A percentile compares a stretch with the other conserved stretches of the same genome.
phyloP scores from a whole-genome alignment of 2,329 filamentous ascomycete species.

The Alternaria hordeiaustralica region DNA sequence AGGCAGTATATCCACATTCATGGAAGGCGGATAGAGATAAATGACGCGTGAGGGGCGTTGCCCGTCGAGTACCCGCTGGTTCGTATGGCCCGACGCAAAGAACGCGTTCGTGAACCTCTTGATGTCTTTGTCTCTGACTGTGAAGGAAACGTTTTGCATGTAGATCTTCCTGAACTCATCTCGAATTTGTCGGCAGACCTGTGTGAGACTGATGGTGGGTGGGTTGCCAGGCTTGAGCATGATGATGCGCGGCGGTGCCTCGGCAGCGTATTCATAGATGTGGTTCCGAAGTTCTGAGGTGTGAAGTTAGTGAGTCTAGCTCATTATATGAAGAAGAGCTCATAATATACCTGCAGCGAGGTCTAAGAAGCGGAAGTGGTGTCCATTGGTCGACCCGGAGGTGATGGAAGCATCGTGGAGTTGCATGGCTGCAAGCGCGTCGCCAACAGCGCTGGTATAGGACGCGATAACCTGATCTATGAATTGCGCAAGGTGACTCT shows the following conservation, averaged over 20 bases:
- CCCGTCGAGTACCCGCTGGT: neutral
- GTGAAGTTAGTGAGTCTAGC: neutral
- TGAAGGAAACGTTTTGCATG: neutral
- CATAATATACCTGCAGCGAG: neutral
- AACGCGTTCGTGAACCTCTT: neutral
- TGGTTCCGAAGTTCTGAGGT: neutral
- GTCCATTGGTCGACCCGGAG: neutral
- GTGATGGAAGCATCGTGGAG: neutral
- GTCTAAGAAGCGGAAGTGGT: neutral
- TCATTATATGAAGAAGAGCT: neutral
- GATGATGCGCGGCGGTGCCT: neutral
- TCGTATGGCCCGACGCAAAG: neutral
- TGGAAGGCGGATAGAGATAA: neutral
- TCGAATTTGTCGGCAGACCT: neutral
- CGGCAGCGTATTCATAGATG: neutral
- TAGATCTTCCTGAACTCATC: neutral
- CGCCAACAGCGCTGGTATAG: neutral
- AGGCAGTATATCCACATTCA: neutral
- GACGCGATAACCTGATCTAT: neutral
- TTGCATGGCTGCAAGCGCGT: neutral
- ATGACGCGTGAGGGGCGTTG: neutral
- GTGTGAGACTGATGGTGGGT: neutral
- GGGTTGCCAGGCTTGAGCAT: neutral
- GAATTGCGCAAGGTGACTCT: neutral
- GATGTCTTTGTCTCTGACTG: neutral